Evolutionary conservation across 1,284 basidiomycete species (phyloP).

Genomic region (Pholiota adiposa): DNA sequence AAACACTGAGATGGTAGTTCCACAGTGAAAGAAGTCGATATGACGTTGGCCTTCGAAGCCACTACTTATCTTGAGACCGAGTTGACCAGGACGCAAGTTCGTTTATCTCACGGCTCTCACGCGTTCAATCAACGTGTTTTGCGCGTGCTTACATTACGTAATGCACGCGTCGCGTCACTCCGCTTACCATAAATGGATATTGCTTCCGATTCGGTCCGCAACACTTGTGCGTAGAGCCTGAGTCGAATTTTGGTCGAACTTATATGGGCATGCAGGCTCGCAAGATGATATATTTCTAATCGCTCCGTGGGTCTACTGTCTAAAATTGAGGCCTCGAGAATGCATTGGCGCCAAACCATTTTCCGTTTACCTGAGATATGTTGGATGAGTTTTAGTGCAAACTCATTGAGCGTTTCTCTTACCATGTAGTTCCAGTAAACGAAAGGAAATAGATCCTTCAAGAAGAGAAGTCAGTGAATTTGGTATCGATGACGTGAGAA

Average conservation of each 20-base stretch:
- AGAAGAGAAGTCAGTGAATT: slow-evolving; percentile 11
- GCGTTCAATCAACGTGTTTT: slow-evolving; percentile 24
- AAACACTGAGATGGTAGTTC: not conserved
- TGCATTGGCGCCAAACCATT: slow-evolving; percentile 70
- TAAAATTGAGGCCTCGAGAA: slow-evolving; percentile 48
- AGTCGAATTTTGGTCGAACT: no score
- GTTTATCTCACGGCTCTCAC: slow-evolving; percentile 12
- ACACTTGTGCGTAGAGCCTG: no score
- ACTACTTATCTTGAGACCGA: slow-evolving; percentile 1
- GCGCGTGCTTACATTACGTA: slow-evolving; percentile 23
- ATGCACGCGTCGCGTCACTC: slow-evolving; percentile 22
- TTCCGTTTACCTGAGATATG: slow-evolving; percentile 56
- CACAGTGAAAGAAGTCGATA: not conserved
- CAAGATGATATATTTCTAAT: no score
- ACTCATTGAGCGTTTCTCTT: slow-evolving; percentile 19
- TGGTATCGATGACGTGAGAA: not conserved
- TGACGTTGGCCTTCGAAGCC: not conserved
- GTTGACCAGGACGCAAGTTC: slow-evolving; percentile 9
- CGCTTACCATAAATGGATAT: not conserved
- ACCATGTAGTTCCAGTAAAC: slow-evolving; percentile 90
- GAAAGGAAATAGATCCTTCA: slow-evolving; percentile 83
- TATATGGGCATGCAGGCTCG: no score
- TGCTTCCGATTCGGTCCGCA: no score
- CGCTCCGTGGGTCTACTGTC: no score
- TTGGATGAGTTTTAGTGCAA: not conserved